A percentile compares a stretch with the other conserved stretches of the same genome.
Evolutionary conservation across 352 stramenopile genomes (phyloP).

Genomic region (Phytophthora ohioensis): DNA sequence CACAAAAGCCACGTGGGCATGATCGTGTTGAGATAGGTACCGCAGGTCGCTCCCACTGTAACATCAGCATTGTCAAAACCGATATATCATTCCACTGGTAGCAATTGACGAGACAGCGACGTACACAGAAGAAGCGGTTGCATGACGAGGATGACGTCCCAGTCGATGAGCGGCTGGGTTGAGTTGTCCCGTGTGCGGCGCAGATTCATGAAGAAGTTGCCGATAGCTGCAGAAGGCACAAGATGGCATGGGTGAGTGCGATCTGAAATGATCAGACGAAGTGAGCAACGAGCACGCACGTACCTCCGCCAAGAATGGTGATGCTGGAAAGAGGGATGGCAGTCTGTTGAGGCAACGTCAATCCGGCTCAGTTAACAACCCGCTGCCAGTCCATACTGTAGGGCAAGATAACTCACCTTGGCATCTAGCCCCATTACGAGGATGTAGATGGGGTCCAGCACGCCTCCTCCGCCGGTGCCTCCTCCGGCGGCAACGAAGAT

Average conservation of each 20-base stretch:
- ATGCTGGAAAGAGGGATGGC: conserved; percentile 97
- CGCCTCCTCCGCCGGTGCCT: conserved; percentile 93
- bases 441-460: conserved; percentile 97
- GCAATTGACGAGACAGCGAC: conserved; percentile 17
- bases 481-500: conserved; percentile 90
- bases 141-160: conserved; percentile 98
- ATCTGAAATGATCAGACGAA: background rate
- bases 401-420: conserved; percentile 51
- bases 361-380: conserved; percentile 3
- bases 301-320: conserved; percentile 93
- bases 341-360: conserved; percentile 41
- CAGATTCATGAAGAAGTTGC: conserved; percentile 94
- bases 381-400: background rate
- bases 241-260: background rate
- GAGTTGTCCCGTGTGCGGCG: conserved; percentile 89
- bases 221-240: conserved; percentile 61
- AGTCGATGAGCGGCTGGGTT: conserved; percentile 95
- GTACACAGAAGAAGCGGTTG: conserved; percentile 90
- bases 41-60: conserved; percentile 72
- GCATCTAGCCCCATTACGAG: conserved; percentile 93
- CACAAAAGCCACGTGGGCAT: conserved; percentile 91
- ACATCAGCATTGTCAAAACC: conserved; percentile 9
- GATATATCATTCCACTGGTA: background rate
- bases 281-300: background rate
- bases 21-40: conserved; percentile 93